Base-by-base conservation (phyloP, 1,139 yeast species). In the Blastobotrys illinoisensis region DNA sequence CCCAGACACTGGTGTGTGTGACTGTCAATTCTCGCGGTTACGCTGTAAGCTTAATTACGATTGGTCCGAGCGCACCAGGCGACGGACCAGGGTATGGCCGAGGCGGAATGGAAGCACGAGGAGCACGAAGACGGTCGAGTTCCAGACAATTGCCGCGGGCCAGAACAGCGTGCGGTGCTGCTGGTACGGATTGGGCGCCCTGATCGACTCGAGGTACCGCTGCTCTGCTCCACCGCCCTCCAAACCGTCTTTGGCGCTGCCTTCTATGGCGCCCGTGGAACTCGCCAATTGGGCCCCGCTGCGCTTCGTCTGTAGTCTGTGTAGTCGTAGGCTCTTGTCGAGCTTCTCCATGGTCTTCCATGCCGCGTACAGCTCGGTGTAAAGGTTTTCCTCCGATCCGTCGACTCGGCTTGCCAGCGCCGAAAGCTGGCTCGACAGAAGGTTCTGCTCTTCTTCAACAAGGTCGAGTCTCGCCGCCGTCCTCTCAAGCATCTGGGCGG, bases 291-390 rank as follows among this genome's bases (percentile, higher is more conserved):
- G 46, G 23, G 21, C 13, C 2, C 14, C 5, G 21, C 3, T 44
- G 23, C 21, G 46, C 46, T 44, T 44, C 6, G n/a, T 44, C 13
- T 18, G 23, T 44, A 32, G 40, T 11, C 7, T 32, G 14, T 32
- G 16, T 32, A 32, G 40, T n/a, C 40, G 40, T 23, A 57, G 14
- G 5, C 46, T 52, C 24, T 48, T 54, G 43, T 40, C 50, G n/a
- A 57, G 48, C 28, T 53, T 20, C 43, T 60, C 63, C 26, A 59
- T 51, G 16, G 56, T 59, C 20, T 54, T 53, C 61, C 59, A 58
- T 5, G 60, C 51, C 3, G 62, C 46, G 44, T 49, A 52, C 26
- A 60, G 28, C 28, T 60, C 62, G 14, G 54, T 40, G 23, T 60
- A 53, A 6, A 48, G 20, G 36, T 19, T 20, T 19, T 48, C 48